Percentiles rank a stretch among this genome's conserved stretches.
These are phyloP conservation scores for Mucuna pruriens DNA, from an alignment of 306 rosid genomes.

Conservation along the genomic window DNA sequence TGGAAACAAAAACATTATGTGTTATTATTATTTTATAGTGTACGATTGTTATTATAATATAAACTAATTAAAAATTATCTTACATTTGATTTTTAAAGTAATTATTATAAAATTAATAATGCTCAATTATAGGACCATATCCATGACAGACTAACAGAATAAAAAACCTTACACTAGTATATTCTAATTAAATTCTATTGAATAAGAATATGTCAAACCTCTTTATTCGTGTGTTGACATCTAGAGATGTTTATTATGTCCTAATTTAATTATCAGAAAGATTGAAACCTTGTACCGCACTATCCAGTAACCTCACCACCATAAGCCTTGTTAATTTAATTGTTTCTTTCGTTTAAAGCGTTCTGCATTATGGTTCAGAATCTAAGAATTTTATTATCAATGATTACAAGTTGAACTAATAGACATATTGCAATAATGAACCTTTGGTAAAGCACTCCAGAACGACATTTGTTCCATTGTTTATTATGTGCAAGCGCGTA, in stretches of 20 bases:
- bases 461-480: not conserved
- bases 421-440: conserved; percentile 31
- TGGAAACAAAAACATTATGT: too few relatives aligned
- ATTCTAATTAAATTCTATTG: not conserved
- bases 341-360: conserved; percentile 31
- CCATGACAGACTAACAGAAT: not conserved
- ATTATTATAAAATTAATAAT: not conserved
- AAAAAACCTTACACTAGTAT: not conserved
- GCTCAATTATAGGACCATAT: not conserved
- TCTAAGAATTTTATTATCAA: not conserved
- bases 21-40: too few relatives aligned
- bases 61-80: too few relatives aligned
- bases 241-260: conserved; percentile 1
- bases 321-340: not conserved
- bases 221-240: not conserved
- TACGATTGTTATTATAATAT: too few relatives aligned
- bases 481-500: conserved; percentile 19
- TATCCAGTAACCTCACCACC: conserved; percentile 18
- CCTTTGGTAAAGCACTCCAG: not conserved
- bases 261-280: not conserved
- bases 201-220: not conserved
- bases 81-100: too few relatives aligned
- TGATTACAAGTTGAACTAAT: conserved; percentile 17
- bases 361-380: conserved; percentile 33
- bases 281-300: conserved; percentile 15